These are phyloP conservation scores for Breviolum minutum DNA, from an alignment of 73 alveolate species.

Conservation along the genomic window DNA sequence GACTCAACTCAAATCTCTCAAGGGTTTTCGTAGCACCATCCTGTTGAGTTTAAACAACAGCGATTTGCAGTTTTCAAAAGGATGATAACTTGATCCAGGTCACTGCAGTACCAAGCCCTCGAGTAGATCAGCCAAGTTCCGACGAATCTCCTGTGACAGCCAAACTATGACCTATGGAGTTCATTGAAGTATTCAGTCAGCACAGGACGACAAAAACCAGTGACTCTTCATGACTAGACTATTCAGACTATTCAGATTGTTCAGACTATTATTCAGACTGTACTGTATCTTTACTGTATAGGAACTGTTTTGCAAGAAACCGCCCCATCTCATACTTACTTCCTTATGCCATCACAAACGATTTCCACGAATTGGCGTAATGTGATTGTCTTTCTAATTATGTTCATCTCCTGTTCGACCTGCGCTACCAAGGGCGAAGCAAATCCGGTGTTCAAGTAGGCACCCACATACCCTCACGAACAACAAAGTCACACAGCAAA, in stretches of 20 bases:
- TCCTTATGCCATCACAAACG: too few relatives aligned
- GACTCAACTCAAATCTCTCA: neutral
- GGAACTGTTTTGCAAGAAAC: neutral
- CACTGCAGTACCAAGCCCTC: constrained; percentile 37
- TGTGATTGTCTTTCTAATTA: neutral
- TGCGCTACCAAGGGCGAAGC: constrained; percentile 63
- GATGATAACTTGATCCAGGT: neutral
- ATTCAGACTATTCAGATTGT: too few relatives aligned
- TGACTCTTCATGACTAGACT: too few relatives aligned
- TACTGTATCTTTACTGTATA: too few relatives aligned
- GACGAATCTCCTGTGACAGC: constrained; percentile 15
- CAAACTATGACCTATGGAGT: too few relatives aligned
- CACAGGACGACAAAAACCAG: too few relatives aligned
- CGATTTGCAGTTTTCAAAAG: neutral
- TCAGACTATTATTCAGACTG: too few relatives aligned
- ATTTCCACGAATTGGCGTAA: too few relatives aligned
- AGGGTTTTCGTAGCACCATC: too few relatives aligned
- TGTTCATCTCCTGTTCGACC: constrained; percentile 28
- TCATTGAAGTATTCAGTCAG: neutral
- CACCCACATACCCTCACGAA: constrained; percentile 68
- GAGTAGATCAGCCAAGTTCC: constrained; percentile 18
- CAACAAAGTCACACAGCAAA: neutral
- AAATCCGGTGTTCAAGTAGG: constrained; percentile 70
- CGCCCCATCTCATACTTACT: too few relatives aligned
- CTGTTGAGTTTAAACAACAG: neutral